A percentile compares a stretch with the other conserved stretches of the same genome.
These are phyloP conservation scores for Fereydounia khargensis DNA, from an alignment of 1,284 basidiomycete species.

Conservation along the genomic window DNA sequence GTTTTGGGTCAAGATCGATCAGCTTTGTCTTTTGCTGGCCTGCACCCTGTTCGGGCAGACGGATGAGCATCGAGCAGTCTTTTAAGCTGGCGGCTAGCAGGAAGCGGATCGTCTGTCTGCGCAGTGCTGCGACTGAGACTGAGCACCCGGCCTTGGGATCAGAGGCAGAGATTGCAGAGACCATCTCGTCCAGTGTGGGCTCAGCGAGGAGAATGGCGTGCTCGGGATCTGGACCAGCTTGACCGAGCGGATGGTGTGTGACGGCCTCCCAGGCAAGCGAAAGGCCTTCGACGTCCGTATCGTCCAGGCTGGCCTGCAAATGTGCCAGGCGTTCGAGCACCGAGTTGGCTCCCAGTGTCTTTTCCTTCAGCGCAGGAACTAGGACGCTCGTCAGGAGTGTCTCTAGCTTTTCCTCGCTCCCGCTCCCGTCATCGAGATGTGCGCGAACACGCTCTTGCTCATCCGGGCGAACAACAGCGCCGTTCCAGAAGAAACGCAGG, in stretches of 20 bases:
- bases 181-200: not conserved
- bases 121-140: slow-evolving; percentile 58
- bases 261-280: slow-evolving; percentile 28
- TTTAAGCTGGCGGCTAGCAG: slow-evolving; percentile 90
- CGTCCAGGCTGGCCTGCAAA: slow-evolving; percentile 76
- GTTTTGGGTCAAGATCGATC: slow-evolving; percentile 82
- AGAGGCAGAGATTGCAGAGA: not conserved
- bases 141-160: too few relatives aligned
- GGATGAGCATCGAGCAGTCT: slow-evolving; percentile 85
- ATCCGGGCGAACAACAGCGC: slow-evolving; percentile 4
- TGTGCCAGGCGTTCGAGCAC: slow-evolving; percentile 65
- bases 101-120: slow-evolving; percentile 70
- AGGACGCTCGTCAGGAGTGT: too few relatives aligned
- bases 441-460: slow-evolving; percentile 3
- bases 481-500: slow-evolving; percentile 29
- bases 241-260: slow-evolving; percentile 13
- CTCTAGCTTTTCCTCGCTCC: not conserved
- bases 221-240: not conserved
- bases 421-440: slow-evolving; percentile 2
- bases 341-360: not conserved
- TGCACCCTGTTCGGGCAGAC: slow-evolving; percentile 22
- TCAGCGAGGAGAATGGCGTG: slow-evolving; percentile 4
- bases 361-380: not conserved
- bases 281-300: slow-evolving; percentile 78
- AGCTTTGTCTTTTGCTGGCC: slow-evolving; percentile 9